Conservation (phyloP, 768 basidiomycete species). For the Kondoa malvinella region DNA sequence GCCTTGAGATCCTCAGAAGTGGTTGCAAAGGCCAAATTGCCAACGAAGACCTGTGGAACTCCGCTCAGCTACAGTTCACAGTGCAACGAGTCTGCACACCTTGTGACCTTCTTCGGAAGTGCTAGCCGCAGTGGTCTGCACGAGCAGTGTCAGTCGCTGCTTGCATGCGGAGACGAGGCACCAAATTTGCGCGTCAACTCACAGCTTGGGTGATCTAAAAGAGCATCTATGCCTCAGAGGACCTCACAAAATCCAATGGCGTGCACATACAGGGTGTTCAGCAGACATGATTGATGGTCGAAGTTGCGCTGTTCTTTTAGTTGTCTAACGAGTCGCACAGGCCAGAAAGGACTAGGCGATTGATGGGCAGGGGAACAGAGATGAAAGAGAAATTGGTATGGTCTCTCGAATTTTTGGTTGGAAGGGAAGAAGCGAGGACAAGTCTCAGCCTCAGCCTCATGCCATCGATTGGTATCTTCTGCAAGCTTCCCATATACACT, state of each 20-base stretch:
- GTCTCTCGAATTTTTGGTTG: not conserved
- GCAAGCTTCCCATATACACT: too few species aligned
- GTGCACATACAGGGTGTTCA: not conserved
- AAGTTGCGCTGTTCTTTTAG: not conserved
- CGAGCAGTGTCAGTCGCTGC: too few species aligned
- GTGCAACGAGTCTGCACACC: too few species aligned
- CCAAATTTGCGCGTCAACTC: too few species aligned
- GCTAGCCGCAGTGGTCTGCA: slow-evolving; percentile 20
- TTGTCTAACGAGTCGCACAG: not conserved
- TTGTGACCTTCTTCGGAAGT: slow-evolving; percentile 23
- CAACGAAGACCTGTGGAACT: slow-evolving; percentile 60
- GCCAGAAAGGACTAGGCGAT: not conserved
- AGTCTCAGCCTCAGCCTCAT: not conserved
- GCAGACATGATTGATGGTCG: not conserved
- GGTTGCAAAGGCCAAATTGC: slow-evolving; percentile 85
- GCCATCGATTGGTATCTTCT: too few species aligned
- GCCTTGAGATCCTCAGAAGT: slow-evolving; percentile 88
- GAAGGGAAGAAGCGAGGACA: not conserved
- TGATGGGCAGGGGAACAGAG: not conserved
- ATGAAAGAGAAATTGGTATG: not conserved
- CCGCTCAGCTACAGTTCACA: too few species aligned
- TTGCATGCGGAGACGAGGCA: too few species aligned
- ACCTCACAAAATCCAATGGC: not conserved
- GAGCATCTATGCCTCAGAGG: not conserved
- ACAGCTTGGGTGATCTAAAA: not conserved